phyloP scores from a whole-genome alignment of 441 rosid genomes.

The Erysimum cheiri region DNA sequence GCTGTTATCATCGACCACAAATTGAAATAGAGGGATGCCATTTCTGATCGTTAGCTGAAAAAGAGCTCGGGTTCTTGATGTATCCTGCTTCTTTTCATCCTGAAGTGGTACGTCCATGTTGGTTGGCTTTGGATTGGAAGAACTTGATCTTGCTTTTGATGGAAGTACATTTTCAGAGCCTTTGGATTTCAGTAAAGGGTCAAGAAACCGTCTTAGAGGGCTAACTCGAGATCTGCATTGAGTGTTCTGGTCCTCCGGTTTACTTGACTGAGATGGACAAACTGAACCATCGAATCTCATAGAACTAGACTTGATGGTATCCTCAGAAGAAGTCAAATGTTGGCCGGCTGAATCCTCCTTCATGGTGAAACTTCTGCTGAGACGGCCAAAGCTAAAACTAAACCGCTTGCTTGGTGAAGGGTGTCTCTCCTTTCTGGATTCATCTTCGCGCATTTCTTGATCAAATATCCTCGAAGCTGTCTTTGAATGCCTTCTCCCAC shows the following conservation, averaged over 20 bases:
- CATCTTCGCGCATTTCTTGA: conserved; percentile 51
- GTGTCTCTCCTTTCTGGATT: conserved; percentile 52
- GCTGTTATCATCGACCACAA: conserved; percentile 60
- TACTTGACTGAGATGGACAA: conserved; percentile 45
- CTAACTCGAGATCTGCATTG: conserved; percentile 64
- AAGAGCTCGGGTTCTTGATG: conserved; percentile 56
- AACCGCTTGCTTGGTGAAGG: conserved; percentile 70
- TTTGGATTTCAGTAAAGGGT: conserved; percentile 68
- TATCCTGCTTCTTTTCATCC: conserved; percentile 45
- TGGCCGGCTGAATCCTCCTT: conserved; percentile 64
- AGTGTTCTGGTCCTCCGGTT: conserved; percentile 48
- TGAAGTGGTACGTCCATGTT: conserved; percentile 37
- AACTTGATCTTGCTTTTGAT: conserved; percentile 46
- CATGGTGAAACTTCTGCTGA: conserved; percentile 75
- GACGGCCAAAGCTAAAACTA: conserved; percentile 78
- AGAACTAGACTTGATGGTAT: conserved; percentile 62
- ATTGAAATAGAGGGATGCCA: conserved; percentile 73
- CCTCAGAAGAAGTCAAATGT: conserved; percentile 52
- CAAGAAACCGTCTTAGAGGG: conserved; percentile 72
- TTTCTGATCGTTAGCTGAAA: conserved; percentile 63
- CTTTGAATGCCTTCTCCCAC: conserved; percentile 43
- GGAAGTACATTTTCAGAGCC: conserved; percentile 51
- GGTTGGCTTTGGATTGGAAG: conserved; percentile 42
- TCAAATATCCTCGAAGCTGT: conserved; percentile 49
- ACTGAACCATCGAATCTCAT: conserved; percentile 50